Evolutionary conservation across 305 asterid species (phyloP).

Genomic region (Solanum aculeatissimum): DNA sequence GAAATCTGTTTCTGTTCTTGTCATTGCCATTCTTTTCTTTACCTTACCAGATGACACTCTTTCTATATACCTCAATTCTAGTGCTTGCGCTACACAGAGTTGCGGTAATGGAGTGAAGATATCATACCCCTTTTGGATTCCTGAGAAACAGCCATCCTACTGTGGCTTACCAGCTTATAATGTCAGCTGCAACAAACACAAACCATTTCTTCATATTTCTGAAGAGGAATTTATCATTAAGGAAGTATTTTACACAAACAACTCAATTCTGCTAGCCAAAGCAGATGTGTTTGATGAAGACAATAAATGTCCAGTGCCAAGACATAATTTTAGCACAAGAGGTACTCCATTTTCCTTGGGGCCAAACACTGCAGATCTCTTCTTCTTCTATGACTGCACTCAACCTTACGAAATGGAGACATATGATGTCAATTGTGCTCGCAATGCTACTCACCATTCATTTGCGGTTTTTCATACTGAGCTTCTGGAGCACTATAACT

Average conservation of each 20-base stretch:
- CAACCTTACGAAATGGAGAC: slow-evolving; percentile 21
- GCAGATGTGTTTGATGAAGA: slow-evolving; percentile 10
- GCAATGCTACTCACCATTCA: slow-evolving; percentile 24
- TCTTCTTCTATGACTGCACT: slow-evolving; percentile 36
- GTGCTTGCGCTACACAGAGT: slow-evolving; percentile 16
- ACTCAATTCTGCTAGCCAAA: slow-evolving; percentile 21
- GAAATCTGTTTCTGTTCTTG: slow-evolving; percentile 2
- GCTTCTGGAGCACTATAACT: slow-evolving; percentile 28
- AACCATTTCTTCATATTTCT: slow-evolving; percentile 24
- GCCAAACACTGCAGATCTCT: slow-evolving; percentile 39
- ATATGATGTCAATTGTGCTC: slow-evolving; percentile 36
- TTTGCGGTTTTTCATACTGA: slow-evolving; percentile 47
- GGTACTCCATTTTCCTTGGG: slow-evolving; percentile 36
- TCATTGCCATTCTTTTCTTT: slow-evolving; percentile 6
- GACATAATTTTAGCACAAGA: slow-evolving; percentile 22
- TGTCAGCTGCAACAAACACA: slow-evolving; percentile 18
- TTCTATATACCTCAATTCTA: slow-evolving; percentile 5
- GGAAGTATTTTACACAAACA: slow-evolving; percentile 21
- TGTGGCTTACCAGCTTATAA: slow-evolving; percentile 38
- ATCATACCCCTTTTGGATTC: slow-evolving; percentile 49
- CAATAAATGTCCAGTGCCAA: slow-evolving; percentile 30
- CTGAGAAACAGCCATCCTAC: slow-evolving; percentile 18
- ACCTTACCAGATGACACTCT: neutral
- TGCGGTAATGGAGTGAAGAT: slow-evolving; percentile 32
- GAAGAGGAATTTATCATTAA: slow-evolving; percentile 26